Evolutionary conservation across 1,284 basidiomycete species (phyloP).

Genomic region (Cystobasidium slooffiae): DNA sequence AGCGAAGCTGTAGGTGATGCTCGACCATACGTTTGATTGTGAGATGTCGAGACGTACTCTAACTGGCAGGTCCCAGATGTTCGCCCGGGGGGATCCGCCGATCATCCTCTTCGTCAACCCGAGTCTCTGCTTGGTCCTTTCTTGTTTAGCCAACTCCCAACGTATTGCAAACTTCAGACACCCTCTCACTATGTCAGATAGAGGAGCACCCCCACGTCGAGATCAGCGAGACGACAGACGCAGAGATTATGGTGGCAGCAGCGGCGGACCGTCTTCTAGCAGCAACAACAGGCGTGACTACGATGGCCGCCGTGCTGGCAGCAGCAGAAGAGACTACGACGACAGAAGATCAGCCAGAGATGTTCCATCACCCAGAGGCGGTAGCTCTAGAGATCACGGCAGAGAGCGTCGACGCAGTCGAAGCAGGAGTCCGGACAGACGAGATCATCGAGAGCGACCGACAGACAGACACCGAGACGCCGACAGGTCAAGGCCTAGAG

Average conservation of each 20-base stretch:
- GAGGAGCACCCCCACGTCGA: neutral
- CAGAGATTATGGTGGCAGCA: neutral
- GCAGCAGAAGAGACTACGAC: slow-evolving; percentile 13
- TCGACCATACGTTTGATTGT: no score
- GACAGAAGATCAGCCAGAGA: slow-evolving; percentile 16
- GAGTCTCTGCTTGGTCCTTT: no score
- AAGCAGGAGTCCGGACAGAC: slow-evolving; percentile 15
- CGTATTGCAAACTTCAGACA: neutral
- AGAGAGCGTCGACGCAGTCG: slow-evolving; percentile 13
- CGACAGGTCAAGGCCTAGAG: neutral
- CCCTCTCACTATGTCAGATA: neutral
- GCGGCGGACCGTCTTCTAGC: slow-evolving; percentile 2
- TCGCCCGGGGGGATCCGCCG: no score
- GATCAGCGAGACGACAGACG: slow-evolving; percentile 2
- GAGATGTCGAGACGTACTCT: no score
- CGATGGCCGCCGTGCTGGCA: neutral
- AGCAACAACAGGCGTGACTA: slow-evolving; percentile 12
- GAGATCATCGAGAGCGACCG: slow-evolving; percentile 2
- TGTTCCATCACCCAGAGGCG: slow-evolving; percentile 6
- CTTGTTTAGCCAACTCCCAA: neutral
- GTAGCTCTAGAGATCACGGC: neutral
- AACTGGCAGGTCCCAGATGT: no score
- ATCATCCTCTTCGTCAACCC: no score
- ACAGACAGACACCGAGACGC: slow-evolving; percentile 6
- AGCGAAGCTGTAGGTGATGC: no score